A percentile compares a stretch with the other conserved stretches of the same genome.
phyloP scores from a whole-genome alignment of 2,329 filamentous ascomycete genomes.

The Cadophora malorum region DNA sequence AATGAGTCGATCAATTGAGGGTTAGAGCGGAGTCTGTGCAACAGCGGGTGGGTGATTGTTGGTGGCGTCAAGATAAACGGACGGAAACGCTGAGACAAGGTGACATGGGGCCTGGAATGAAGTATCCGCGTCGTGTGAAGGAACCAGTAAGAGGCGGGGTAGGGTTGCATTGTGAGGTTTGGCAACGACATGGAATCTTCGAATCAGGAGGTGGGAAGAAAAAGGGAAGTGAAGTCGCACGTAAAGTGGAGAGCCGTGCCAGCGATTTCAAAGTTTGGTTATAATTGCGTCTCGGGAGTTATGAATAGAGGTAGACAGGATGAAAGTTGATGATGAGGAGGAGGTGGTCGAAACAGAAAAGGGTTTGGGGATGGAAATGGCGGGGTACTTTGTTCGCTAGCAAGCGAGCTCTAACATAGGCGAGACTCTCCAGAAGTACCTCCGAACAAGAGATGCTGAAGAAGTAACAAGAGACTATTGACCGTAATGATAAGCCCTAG shows the following conservation, averaged over 20 bases:
- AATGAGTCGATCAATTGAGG: not conserved
- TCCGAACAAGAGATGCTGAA: too few relatives aligned
- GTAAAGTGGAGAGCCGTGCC: conserved; percentile 3
- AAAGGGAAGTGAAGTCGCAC: not conserved
- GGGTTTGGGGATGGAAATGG: not conserved
- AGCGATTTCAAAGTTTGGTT: not conserved
- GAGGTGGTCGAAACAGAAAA: not conserved
- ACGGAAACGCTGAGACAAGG: conserved; percentile 1
- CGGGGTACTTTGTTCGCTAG: not conserved
- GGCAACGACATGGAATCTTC: not conserved
- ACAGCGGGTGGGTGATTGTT: conserved; percentile 3
- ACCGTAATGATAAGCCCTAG: not conserved
- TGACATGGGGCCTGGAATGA: not conserved
- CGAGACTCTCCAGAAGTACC: not conserved
- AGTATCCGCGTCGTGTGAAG: not conserved
- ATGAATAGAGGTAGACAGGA: not conserved
- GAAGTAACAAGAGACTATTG: not conserved
- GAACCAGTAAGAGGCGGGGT: conserved; percentile 8
- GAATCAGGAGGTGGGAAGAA: not conserved
- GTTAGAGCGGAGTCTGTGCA: not conserved
- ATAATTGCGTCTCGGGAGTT: not conserved
- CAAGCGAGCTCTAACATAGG: not conserved
- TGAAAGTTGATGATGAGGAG: not conserved
- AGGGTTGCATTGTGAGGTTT: conserved; percentile 4
- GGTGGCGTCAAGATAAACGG: conserved; percentile 1